Evolutionary conservation across 2,329 filamentous ascomycete species (phyloP), one percentile per base, ranked within the genome.

Genomic region (Pseudogymnoascus pannorum): DNA sequence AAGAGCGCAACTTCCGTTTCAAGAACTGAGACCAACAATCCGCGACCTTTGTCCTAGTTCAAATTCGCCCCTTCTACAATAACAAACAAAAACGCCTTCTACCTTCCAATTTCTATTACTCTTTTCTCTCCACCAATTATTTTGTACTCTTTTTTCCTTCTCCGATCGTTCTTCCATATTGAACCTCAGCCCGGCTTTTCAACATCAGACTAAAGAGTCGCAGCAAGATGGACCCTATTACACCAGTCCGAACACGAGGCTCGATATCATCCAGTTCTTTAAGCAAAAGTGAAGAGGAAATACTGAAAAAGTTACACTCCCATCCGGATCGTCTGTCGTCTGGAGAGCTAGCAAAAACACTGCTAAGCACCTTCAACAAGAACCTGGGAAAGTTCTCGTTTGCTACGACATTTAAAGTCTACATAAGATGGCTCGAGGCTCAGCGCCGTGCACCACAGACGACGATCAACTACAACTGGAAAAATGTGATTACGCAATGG

Each of bases 361-460:
- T 66, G 4, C 59, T 69, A n/a, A 64, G 61, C 16, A 40, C 60
- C 4, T 57, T 71, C 2, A 64, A 65, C n/a, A 65, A 63, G 31
- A 60, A 42, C 24, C 26, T 69, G n/a, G 48, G 57, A 1, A 54
- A 31, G 16, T 62, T 63, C 7, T 63, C 67, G 16, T 54, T 40
- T 26, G 51, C 57, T 9, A 40, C 18, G 8, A 67, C 63, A 1
- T 42, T 69, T n/a, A 57, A 26, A 1, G 59, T 66, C 8, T 71
- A 70, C 35, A 59, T 69, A 36, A 62, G 64, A 14, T 70, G 68
- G 69, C 64, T 71, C 8, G 66, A 70, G 33, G 58, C 66, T 1
- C 68, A 70, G 22, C 66, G 66, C 11, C 40, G 44, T 7, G 16
- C 42, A 4, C 62, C 66, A 14, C 44, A 54, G 24, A 62, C 64